phyloP scores from a whole-genome alignment of 1,284 basidiomycete genomes.

The Heterobasidion parviporum region DNA sequence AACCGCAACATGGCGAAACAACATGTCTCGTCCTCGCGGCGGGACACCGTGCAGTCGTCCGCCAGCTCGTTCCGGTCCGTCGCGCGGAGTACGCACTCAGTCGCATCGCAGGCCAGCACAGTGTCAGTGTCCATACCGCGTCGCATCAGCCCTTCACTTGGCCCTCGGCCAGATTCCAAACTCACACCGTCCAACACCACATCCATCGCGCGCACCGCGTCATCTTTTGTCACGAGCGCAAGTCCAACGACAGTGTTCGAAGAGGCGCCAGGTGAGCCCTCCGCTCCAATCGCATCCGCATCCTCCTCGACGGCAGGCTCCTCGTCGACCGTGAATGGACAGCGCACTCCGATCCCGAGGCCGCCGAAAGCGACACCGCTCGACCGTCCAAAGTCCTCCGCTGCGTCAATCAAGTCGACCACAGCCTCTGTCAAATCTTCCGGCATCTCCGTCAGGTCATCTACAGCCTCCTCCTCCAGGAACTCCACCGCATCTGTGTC shows the following conservation, averaged over 20 bases:
- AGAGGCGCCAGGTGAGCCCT: conserved; percentile 8
- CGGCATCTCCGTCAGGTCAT: neutral
- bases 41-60: conserved; percentile 19
- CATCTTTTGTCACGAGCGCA: conserved; percentile 12
- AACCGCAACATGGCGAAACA: conserved; percentile 33
- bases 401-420: conserved; percentile 11
- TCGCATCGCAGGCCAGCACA: conserved; percentile 18
- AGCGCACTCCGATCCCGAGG: conserved; percentile 5
- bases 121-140: conserved; percentile 17
- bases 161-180: conserved; percentile 56
- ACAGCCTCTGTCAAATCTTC: conserved; percentile 6
- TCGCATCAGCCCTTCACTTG: conserved; percentile 16
- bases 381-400: conserved; percentile 12
- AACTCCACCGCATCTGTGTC: conserved; percentile 11
- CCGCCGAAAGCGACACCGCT: conserved; percentile 6
- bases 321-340: conserved; percentile 4
- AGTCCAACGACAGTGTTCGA: conserved; percentile 14
- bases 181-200: conserved; percentile 34
- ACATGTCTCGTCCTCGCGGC: conserved; percentile 10
- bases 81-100: conserved; percentile 34
- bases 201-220: conserved; percentile 13
- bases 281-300: neutral
- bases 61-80: conserved; percentile 37
- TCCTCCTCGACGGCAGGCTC: conserved; percentile 6
- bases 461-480: conserved; percentile 6